These are phyloP conservation scores for Mortierella sp. DNA, from an alignment of 371 early-diverging fungal genomes.

Conservation along the genomic window DNA sequence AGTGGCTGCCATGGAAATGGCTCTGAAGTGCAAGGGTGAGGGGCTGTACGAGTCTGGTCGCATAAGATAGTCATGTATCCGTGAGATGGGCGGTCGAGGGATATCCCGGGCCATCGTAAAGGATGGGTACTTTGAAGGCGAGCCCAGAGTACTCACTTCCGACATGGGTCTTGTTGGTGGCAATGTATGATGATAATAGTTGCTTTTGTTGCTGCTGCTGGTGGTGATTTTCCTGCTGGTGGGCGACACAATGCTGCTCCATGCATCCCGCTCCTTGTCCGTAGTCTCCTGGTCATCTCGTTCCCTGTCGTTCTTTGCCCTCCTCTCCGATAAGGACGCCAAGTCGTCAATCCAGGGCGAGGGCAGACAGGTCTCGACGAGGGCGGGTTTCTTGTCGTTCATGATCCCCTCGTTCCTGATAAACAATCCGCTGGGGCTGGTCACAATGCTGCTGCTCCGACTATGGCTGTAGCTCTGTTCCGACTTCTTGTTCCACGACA, in stretches of 20 bases:
- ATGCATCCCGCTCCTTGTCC: conserved; percentile 22
- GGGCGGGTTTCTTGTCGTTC: conserved; percentile 49
- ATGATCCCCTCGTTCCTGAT: conserved; percentile 43
- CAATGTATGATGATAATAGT: neutral
- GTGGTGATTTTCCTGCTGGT: conserved; percentile 14
- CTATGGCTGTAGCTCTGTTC: conserved; percentile 19
- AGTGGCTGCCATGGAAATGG: conserved; percentile 55
- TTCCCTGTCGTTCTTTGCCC: conserved; percentile 11
- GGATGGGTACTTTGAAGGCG: conserved; percentile 25
- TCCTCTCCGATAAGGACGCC: conserved; percentile 4
- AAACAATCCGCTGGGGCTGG: conserved; percentile 48
- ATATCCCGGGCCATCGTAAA: conserved; percentile 45
- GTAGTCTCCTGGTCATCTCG: conserved; percentile 10
- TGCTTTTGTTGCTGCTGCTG: neutral
- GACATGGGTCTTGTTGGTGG: conserved; percentile 46
- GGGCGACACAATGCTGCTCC: conserved; percentile 24
- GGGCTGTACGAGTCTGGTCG: conserved; percentile 46
- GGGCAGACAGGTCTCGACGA: conserved; percentile 40
- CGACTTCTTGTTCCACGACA: conserved; percentile 40
- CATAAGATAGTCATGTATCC: conserved; percentile 41
- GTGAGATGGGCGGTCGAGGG: conserved; percentile 47
- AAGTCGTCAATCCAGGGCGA: conserved; percentile 25
- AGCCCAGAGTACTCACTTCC: conserved; percentile 23
- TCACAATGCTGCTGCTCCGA: conserved; percentile 22
- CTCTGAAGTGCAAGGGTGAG: conserved; percentile 51